Percentiles rank a stretch among this genome's conserved stretches.
Conservation (phyloP, 495 filamentous ascomycete species). For the Bathelium albidoporum region DNA sequence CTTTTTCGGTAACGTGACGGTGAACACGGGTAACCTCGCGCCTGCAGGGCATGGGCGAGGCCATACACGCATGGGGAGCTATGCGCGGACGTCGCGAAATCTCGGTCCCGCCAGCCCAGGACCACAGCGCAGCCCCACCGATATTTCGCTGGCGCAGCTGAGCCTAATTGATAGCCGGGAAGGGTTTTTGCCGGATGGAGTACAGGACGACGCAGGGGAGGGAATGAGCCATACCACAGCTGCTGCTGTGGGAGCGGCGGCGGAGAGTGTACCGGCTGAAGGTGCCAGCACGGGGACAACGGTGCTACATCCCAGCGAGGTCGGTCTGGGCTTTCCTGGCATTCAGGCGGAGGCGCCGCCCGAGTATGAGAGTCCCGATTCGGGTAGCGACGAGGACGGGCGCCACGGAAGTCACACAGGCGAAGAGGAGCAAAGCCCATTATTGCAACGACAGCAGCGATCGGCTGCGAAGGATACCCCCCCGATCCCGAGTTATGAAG, state of each 20-base stretch:
- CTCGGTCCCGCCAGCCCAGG: slow-evolving; percentile 68
- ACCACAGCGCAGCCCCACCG: slow-evolving; percentile 82
- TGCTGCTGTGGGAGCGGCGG: slow-evolving; percentile 26
- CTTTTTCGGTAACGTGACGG: not conserved
- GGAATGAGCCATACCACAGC: slow-evolving; percentile 52
- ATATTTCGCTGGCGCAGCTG: slow-evolving; percentile 80
- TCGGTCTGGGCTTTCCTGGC: slow-evolving; percentile 24
- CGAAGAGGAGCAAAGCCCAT: slow-evolving; percentile 7
- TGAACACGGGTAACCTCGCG: not conserved
- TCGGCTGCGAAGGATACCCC: slow-evolving; percentile 6
- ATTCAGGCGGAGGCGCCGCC: slow-evolving; percentile 29
- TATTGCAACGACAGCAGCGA: not conserved
- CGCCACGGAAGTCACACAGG: slow-evolving; percentile 5
- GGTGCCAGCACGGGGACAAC: slow-evolving; percentile 4
- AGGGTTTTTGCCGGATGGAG: slow-evolving; percentile 39
- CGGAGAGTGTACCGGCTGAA: not conserved
- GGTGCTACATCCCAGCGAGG: slow-evolving; percentile 9
- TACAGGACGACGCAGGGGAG: slow-evolving; percentile 51
- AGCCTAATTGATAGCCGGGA: slow-evolving; percentile 53
- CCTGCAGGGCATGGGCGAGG: not conserved
- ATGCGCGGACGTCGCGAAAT: slow-evolving; percentile 40
- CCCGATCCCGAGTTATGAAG: slow-evolving; percentile 33
- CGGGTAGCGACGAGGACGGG: slow-evolving; percentile 6
- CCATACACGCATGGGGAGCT: not conserved
- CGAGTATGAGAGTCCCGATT: slow-evolving; percentile 32